These are phyloP conservation scores for Aspergillus japonicus DNA, from an alignment of 2,329 filamentous ascomycete genomes.

Conservation along the genomic window DNA sequence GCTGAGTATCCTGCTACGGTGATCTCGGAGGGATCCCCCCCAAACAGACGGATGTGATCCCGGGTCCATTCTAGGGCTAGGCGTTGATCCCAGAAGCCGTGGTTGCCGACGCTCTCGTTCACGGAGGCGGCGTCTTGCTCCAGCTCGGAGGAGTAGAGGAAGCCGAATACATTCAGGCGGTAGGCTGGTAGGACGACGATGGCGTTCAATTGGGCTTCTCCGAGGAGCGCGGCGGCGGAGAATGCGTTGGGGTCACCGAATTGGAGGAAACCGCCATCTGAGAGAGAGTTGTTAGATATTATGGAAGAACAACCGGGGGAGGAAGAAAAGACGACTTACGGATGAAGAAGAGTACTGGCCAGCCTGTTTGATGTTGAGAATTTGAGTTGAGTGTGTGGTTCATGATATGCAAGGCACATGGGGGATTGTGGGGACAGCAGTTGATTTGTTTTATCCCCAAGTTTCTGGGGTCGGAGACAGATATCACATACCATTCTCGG, in stretches of 20 bases:
- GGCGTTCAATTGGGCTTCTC: slow-evolving; percentile 49
- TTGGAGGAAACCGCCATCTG: slow-evolving; percentile 58
- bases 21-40: slow-evolving; percentile 51
- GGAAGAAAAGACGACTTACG: slow-evolving; percentile 38
- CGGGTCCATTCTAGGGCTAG: slow-evolving; percentile 57
- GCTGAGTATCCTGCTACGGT: slow-evolving; percentile 58
- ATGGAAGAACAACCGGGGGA: neutral
- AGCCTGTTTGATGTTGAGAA: slow-evolving; percentile 31
- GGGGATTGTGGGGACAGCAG: no score
- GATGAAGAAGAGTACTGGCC: slow-evolving; percentile 60
- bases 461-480: neutral
- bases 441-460: no score
- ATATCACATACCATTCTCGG: slow-evolving; percentile 32
- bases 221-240: slow-evolving; percentile 48
- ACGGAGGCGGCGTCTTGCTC: slow-evolving; percentile 39
- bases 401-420: no score
- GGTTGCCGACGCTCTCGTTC: slow-evolving; percentile 47
- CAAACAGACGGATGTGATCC: slow-evolving; percentile 53
- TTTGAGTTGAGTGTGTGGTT: neutral
- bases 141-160: slow-evolving; percentile 53
- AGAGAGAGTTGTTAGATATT: neutral
- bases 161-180: slow-evolving; percentile 57
- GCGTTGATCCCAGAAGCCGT: slow-evolving; percentile 59
- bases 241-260: slow-evolving; percentile 53
- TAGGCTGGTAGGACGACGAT: slow-evolving; percentile 58